Conservation (phyloP, 73 alveolate genomes). For the Blepharisma japonicum region DNA sequence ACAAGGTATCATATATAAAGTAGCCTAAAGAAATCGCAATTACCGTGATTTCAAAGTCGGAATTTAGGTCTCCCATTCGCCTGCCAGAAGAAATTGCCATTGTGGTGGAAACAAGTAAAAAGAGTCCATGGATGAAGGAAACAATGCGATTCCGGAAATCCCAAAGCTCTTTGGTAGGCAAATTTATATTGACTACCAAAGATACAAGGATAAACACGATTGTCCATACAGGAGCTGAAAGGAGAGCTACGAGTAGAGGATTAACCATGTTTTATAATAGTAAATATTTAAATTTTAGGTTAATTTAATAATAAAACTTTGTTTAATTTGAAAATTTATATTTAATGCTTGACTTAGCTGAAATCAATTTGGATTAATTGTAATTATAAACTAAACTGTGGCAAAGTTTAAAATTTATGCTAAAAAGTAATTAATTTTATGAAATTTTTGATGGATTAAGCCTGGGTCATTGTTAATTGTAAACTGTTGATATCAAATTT, state of each 20-base stretch:
- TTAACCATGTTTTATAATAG: no score
- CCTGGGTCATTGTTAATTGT: no score
- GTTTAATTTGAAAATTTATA: no score
- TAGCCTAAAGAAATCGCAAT: neutral
- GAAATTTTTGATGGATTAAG: no score
- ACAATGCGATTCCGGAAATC: constrained; percentile 7
- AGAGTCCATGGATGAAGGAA: neutral
- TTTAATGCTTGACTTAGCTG: no score
- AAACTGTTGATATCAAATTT: no score
- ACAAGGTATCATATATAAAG: neutral
- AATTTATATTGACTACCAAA: neutral
- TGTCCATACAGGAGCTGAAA: neutral
- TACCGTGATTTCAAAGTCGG: neutral
- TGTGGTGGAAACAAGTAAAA: neutral
- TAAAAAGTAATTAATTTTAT: no score
- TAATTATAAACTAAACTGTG: no score
- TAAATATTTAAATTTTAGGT: no score
- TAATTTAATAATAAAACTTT: no score
- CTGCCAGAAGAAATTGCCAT: neutral
- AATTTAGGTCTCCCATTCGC: neutral
- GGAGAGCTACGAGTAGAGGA: neutral
- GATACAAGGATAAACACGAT: neutral
- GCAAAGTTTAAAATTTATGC: no score
- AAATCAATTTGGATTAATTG: no score
- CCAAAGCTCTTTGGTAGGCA: neutral